phyloP scores from a whole-genome alignment of 805 yeast genomes.

The Diddensiella transvaalensis region DNA sequence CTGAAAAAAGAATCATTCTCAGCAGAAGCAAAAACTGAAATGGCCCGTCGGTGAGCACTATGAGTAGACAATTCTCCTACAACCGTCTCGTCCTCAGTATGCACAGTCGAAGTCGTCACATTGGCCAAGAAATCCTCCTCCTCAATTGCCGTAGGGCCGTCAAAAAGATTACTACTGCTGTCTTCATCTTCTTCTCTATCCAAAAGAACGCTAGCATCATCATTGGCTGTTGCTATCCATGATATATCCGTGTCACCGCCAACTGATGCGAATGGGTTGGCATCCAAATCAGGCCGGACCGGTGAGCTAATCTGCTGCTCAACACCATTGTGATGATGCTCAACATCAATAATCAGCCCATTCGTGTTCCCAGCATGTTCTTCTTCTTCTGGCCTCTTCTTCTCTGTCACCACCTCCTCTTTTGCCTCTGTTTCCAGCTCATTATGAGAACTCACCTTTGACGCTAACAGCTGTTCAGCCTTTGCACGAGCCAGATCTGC shows the following conservation, averaged over 20 bases:
- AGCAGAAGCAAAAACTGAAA: slow-evolving; percentile 14
- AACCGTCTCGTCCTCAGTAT: neutral
- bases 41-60: slow-evolving; percentile 4
- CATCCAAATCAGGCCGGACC: slow-evolving; percentile 1
- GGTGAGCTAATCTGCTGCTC: neutral
- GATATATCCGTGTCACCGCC: slow-evolving; percentile 3
- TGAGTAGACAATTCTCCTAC: neutral
- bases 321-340: no score
- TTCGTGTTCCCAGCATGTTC: neutral
- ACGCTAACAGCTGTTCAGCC: neutral
- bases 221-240: neutral
- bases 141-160: neutral
- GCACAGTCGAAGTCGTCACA: neutral
- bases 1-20: slow-evolving; percentile 16
- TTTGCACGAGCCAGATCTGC: neutral
- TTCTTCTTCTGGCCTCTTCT: no score
- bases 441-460: no score
- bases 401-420: no score
- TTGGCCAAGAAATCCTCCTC: neutral
- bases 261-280: slow-evolving; percentile 4
- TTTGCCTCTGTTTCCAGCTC: no score
- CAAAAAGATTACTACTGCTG: neutral
- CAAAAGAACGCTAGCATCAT: slow-evolving; percentile 1
- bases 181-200: neutral
- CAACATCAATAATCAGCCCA: neutral